These are phyloP conservation scores for Plasmodium gallinaceum DNA, from an alignment of 169 alveolate species.

Conservation along the genomic window DNA sequence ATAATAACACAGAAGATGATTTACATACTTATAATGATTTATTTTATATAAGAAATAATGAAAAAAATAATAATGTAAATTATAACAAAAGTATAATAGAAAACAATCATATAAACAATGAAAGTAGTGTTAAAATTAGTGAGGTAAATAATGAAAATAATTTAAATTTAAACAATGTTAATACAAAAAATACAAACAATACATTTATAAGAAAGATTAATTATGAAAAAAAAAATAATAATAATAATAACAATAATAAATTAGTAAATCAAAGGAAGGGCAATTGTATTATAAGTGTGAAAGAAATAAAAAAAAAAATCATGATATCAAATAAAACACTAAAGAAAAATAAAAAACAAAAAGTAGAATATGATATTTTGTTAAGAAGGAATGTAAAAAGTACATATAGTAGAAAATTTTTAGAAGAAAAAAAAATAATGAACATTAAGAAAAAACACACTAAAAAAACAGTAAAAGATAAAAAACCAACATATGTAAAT, in stretches of 20 bases:
- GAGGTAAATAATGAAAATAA: constrained; percentile 1
- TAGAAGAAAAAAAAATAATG: background rate
- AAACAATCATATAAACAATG: no score
- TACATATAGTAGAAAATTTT: no score
- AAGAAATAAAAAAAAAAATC: constrained; percentile 4
- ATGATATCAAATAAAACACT: constrained; percentile 6
- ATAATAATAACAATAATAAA: constrained; percentile 3
- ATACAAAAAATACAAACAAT: background rate
- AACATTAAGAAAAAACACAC: constrained; percentile 19
- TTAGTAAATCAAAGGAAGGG: background rate
- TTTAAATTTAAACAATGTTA: background rate
- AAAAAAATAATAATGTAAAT: background rate
- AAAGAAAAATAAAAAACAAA: constrained; percentile 1
- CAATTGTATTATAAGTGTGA: background rate
- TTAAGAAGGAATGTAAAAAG: background rate
- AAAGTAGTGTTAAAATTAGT: no score
- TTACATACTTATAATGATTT: background rate
- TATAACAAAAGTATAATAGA: background rate
- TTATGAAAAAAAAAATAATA: constrained; percentile 1
- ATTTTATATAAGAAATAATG: background rate
- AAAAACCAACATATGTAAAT: constrained; percentile 5
- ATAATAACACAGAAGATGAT: background rate
- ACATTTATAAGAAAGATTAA: background rate
- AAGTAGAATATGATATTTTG: background rate
- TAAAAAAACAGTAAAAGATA: background rate